Base-by-base conservation (phyloP, 768 basidiomycete species). In the Cyclocybe cylindracea region DNA sequence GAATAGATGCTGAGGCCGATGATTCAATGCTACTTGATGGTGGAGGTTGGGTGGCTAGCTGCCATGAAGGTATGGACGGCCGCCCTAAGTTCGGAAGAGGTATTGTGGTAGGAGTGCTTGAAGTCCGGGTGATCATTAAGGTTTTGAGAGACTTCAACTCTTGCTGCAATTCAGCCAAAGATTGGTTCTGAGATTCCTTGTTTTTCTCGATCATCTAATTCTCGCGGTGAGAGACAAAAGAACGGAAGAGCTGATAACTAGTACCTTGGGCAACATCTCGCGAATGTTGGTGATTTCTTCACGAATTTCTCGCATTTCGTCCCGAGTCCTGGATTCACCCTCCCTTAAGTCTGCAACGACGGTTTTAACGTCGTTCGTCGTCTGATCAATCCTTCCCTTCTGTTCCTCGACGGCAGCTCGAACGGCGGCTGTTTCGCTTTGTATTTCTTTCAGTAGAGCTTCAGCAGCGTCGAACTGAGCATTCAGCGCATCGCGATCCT, bases 131-230 rank as follows among this genome's bases (percentile, higher is more conserved):
- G 7, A 95, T 78, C 7, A 98, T 73, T 19, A 98, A 78, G 0
- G 94, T 85, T 67, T 98, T 98, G 54, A 98, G 75, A 0, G 95
- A 98, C 64, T 94, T 94, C 61, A 98, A 80, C 65, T 98, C 96
- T 59, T 93, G 86, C 61, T 97, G 94, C 10, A 98, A 77, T 60
- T 98, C 96, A 47, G 79, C 72, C 10, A 98, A 77, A 1, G 93
- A 91, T 53, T 88, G 84, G 16, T 83, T 80, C 68, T 97, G 94
- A 10, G 82, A 79, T 48, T 92, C 87, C 66, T 93, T 91, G 65
- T 88, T 91, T 72, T 91, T 94, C 50, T 97, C 92, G 47, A 97
- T 87, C 90, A 98, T 91, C 95, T 98, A 10, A 42, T 51, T 32
- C 46, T 19, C 53, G 38, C 24, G 29, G n/a, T 36, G 33, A 53